Evolutionary conservation across 352 stramenopile species (phyloP).

Genomic region (Globisporangium nodosum): DNA sequence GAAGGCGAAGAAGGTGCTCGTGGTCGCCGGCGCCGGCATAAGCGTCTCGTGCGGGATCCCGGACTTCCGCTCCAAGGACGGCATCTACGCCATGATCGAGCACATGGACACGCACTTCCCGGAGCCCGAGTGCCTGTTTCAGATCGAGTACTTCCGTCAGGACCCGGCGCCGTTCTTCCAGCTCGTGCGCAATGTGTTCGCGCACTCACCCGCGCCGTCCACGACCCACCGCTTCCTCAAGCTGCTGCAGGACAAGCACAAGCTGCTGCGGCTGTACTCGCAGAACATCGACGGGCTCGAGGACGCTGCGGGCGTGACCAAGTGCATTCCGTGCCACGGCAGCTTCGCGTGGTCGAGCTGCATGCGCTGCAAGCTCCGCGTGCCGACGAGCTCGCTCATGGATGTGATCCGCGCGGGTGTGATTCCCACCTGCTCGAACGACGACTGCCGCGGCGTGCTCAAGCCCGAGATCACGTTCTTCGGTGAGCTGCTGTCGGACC

Average conservation of each 20-base stretch:
- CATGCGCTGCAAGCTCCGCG: constrained; percentile 78
- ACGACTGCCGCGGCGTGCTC: constrained; percentile 88
- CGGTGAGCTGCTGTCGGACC: constrained; percentile 88
- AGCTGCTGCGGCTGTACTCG: constrained; percentile 93
- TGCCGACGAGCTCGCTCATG: constrained; percentile 47
- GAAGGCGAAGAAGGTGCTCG: constrained; percentile 83
- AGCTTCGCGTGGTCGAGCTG: constrained; percentile 89
- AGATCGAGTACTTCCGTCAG: constrained; percentile 96
- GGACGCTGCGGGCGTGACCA: constrained; percentile 84
- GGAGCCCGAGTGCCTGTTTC: constrained; percentile 97
- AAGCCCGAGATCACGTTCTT: constrained; percentile 99
- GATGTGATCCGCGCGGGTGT: constrained; percentile 69
- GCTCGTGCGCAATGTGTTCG: constrained; percentile 85
- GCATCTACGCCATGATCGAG: constrained; percentile 80
- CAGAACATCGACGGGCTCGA: constrained; percentile 99
- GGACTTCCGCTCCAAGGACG: constrained; percentile 94
- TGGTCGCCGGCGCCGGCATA: constrained; percentile 92
- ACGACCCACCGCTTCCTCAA: constrained; percentile 95
- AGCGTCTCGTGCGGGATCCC: constrained; percentile 97
- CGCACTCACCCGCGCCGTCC: constrained; percentile 77
- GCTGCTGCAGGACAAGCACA: constrained; percentile 86
- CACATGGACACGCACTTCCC: constrained; percentile 87
- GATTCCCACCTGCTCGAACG: constrained; percentile 58
- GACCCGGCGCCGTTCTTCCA: constrained; percentile 96
- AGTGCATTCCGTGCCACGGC: constrained; percentile 93